Evolutionary conservation across 768 basidiomycete genomes (phyloP), one percentile per base, ranked within the genome.

Genomic region (Amanita jacksonii): DNA sequence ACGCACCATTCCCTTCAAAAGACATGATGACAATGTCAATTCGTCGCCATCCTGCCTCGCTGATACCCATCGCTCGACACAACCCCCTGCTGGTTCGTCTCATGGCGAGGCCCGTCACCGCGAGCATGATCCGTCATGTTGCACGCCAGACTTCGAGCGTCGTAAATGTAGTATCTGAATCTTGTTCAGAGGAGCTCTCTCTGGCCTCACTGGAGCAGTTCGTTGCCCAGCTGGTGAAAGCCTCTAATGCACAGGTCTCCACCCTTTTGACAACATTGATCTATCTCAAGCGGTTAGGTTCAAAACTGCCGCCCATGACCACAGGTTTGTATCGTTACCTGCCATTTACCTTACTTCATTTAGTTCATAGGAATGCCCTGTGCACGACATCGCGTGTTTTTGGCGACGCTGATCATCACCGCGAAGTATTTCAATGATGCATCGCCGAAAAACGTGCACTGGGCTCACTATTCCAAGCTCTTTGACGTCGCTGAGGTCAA

Each of bases 401-500:
- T 99, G 53, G 94, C 94, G 18, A 83, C 87, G 1, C 82, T 99
- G 54, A 97, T 99, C 62, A 85, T 90, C 32, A 81, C 94, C 18
- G 85, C 91, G 50, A 99, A 99, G 66, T 97, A 97, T 63, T 79
- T 97, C 57, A 96, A 99, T 63, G 90, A 93, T 63, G 85, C 85
- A n/a, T 84, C 85, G 35, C 89, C 89, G 3, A 94, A 92, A 73
- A 99, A 97, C 68, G 74, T 74, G 60, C 87, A 96, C 68, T 99
- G 94, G 94, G 76, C 82, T 45, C 65, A 66, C 38, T 88, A 91
- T 59, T 83, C 81, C 13, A 66, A 69, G 33, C 55, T 86, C 51
- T 93, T 89, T 66, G 79, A 85, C 57, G 65, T 79, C 40, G 62
- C 68, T 8, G 86, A 89, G 66, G 80, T 97, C 62, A 96, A 93